A percentile compares a stretch with the other conserved stretches of the same genome.
phyloP scores from a whole-genome alignment of 169 alveolate species.

The Plasmodium ovale region DNA sequence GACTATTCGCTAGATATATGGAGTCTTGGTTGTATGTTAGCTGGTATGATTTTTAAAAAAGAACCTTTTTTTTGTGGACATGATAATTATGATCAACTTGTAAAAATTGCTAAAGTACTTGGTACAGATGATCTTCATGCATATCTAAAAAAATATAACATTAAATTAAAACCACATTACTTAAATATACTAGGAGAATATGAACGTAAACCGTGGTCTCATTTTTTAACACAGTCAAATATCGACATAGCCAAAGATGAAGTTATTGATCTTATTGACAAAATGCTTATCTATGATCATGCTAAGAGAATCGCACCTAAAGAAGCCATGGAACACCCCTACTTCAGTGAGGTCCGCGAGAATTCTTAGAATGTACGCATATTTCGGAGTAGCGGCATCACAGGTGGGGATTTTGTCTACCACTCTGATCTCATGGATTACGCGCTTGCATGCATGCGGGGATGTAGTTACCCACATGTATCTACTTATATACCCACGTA shows the following conservation, averaged over 20 bases:
- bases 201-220: slow-evolving; percentile 94
- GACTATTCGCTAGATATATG: slow-evolving; percentile 99
- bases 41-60: slow-evolving; percentile 92
- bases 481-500: no score
- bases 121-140: slow-evolving; percentile 95
- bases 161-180: slow-evolving; percentile 91
- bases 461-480: no score
- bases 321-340: slow-evolving; percentile 99
- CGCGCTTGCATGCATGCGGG: no score
- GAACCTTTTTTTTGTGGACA: slow-evolving; percentile 91
- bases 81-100: slow-evolving; percentile 98
- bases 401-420: background rate
- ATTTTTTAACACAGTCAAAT: slow-evolving; percentile 93
- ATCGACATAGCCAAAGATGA: slow-evolving; percentile 92
- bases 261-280: slow-evolving; percentile 95
- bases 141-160: slow-evolving; percentile 91
- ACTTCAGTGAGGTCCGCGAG: slow-evolving; percentile 90
- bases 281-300: slow-evolving; percentile 97
- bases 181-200: slow-evolving; percentile 90
- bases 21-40: slow-evolving; percentile 99
- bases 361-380: slow-evolving; percentile 7
- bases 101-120: slow-evolving; percentile 96
- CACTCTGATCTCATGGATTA: no score
- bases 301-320: slow-evolving; percentile 96
- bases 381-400: background rate